Evolutionary conservation across 768 basidiomycete genomes (phyloP).

Genomic region (Tulasnella sp.): DNA sequence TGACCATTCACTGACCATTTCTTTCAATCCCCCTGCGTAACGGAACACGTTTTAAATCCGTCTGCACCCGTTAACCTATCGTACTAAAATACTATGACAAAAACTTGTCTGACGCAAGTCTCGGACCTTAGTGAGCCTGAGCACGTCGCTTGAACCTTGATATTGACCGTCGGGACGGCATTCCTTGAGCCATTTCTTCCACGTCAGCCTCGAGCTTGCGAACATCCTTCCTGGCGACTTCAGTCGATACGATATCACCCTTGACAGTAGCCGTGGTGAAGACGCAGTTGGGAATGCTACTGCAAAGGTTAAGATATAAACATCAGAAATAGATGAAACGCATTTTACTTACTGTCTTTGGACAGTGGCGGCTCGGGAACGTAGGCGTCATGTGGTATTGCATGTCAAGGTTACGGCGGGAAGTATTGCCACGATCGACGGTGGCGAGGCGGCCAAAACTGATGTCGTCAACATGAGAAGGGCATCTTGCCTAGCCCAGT

Average conservation of each 20-base stretch:
- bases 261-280: conserved; percentile 82
- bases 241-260: conserved; percentile 90
- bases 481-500: conserved; percentile 97
- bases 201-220: conserved; percentile 97
- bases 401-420: conserved; percentile 95
- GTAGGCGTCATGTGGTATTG: conserved; percentile 85
- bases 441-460: conserved; percentile 90
- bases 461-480: conserved; percentile 95
- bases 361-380: conserved; percentile 79
- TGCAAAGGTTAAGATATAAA: conserved; percentile 22
- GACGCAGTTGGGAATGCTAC: conserved; percentile 99
- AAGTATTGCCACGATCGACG: conserved; percentile 92
- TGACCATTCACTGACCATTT: too few relatives aligned
- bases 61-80: too few relatives aligned
- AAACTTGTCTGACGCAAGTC: too few relatives aligned
- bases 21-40: too few relatives aligned
- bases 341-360: conserved; percentile 69
- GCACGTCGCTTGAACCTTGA: conserved; percentile 94
- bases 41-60: too few relatives aligned
- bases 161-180: conserved; percentile 75
- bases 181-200: conserved; percentile 95
- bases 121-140: too few relatives aligned
- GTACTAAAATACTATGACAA: too few relatives aligned
- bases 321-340: neutral
- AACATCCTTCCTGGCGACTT: conserved; percentile 91